Evolutionary conservation across 805 yeast species (phyloP), one percentile per base, ranked within the genome.

Genomic region (Cyberlindnera xylosilytica): DNA sequence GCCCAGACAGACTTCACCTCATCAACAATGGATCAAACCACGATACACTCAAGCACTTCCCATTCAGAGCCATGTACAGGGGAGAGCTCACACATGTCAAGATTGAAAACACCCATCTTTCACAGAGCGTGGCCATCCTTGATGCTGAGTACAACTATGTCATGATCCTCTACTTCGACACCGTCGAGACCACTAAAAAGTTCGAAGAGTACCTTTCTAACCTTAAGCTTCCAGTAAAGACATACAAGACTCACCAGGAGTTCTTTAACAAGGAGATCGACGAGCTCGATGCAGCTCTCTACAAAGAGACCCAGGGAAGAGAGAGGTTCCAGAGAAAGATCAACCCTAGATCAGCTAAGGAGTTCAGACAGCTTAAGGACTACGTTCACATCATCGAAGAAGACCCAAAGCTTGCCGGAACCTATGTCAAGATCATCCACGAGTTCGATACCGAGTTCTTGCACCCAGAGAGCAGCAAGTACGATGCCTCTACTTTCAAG

Each of bases 121-220:
- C 47, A 9, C 45, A 49, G 31, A 32, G 39, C 9, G 44, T 52
- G 9, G 40, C 51, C 3, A 23, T 55, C 17, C 51, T 39, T 44
- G 47, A 55, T 20, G 50, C 38, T 3, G 58, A 55, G 40, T 55
- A 53, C 39, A 53, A 55, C 42, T 55, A 53, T 36, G 34, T 53
- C 12, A 29, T 55, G 26, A 45, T 50, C n/a, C 31, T 55, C 11
- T 52, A 53, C 34, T 23, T 51, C 5, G 52, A 49, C 17, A 27
- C 51, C 1, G 15, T 20, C 13, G 24, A 38, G 10, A 39, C 49
- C 6, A 27, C 36, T 1, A 7, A 26, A 10, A 17, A 22, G 7
- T 34, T 50, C n/a, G 39, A 32, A 8, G 18, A 33, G 5, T 50
- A 50, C 37, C 32, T 55, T 1, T 3, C 30, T 2, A 45, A 43